A percentile compares a stretch with the other conserved stretches of the same genome.
Evolutionary conservation across 108 stramenopile genomes (phyloP).

Genomic region (Schizochytrium sp.): DNA sequence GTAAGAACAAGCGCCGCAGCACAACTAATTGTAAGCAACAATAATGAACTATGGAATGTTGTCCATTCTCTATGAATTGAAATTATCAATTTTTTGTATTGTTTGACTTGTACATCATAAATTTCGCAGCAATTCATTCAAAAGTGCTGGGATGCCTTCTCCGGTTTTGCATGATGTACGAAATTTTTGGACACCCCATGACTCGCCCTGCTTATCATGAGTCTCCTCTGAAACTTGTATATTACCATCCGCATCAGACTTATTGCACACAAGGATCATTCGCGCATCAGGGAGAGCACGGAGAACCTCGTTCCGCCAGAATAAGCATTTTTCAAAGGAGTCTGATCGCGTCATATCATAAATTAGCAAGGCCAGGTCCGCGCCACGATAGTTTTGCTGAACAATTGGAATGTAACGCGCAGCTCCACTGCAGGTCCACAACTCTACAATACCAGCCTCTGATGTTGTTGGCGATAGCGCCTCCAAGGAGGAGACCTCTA

Average conservation of each 20-base stretch:
- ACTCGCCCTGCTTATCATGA: neutral
- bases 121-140: neutral
- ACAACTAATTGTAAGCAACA: no score
- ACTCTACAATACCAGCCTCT: neutral
- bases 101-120: neutral
- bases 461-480: neutral
- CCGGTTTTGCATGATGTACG: slow-evolving; percentile 46
- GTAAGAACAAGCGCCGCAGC: no score
- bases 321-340: slow-evolving; percentile 10
- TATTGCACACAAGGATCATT: slow-evolving; percentile 38
- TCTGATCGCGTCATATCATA: slow-evolving; percentile 8
- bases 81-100: neutral
- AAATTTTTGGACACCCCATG: slow-evolving; percentile 39
- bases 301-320: slow-evolving; percentile 47
- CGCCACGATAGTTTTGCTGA: slow-evolving; percentile 40
- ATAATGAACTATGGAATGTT: no score
- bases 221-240: neutral
- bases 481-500: neutral
- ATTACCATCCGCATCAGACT: neutral
- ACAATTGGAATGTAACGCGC: slow-evolving; percentile 44
- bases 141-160: neutral
- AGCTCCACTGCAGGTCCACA: slow-evolving; percentile 53
- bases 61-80: no score
- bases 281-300: neutral
- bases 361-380: neutral